Percentiles rank a stretch among this genome's conserved stretches.
Conservation (phyloP, 495 filamentous ascomycete genomes). For the Penicillium argentinense region DNA sequence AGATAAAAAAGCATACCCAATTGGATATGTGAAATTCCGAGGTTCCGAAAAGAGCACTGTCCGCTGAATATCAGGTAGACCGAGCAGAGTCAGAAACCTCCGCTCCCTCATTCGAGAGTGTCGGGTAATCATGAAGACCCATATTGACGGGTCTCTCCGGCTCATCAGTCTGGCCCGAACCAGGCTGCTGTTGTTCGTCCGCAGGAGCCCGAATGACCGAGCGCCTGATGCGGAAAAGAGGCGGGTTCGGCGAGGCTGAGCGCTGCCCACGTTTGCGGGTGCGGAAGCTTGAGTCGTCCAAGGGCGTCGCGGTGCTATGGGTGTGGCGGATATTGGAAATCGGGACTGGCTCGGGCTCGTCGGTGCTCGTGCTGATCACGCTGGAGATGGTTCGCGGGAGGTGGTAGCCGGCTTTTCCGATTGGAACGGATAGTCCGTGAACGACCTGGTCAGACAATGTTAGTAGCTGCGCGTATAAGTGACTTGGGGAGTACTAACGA, state of each 20-base stretch:
- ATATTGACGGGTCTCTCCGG: slow-evolving; percentile 38
- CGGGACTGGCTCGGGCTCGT: slow-evolving; percentile 32
- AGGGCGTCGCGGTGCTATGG: slow-evolving; percentile 39
- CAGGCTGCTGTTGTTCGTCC: slow-evolving; percentile 21
- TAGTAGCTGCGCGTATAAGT: slow-evolving; percentile 1
- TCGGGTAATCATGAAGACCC: slow-evolving; percentile 13
- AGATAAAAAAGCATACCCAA: too few species aligned
- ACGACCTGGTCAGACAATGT: slow-evolving; percentile 58
- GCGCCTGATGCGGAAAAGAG: slow-evolving; percentile 53
- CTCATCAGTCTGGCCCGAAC: slow-evolving; percentile 27
- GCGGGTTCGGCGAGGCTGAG: slow-evolving; percentile 33
- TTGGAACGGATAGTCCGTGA: slow-evolving; percentile 80
- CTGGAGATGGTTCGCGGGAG: slow-evolving; percentile 74
- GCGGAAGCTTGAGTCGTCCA: slow-evolving; percentile 19
- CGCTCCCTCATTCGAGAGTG: neutral
- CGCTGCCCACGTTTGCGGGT: slow-evolving; percentile 25
- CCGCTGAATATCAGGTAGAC: neutral
- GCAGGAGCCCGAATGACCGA: slow-evolving; percentile 35
- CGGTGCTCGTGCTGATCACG: slow-evolving; percentile 43
- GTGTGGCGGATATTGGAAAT: slow-evolving; percentile 29
- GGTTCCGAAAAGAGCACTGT: too few species aligned
- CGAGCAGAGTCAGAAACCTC: neutral
- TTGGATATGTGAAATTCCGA: too few species aligned
- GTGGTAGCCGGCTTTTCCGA: slow-evolving; percentile 80
- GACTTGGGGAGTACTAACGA: slow-evolving; percentile 58